Conservation (phyloP, 805 yeast genomes). For the Candida ovalis region DNA sequence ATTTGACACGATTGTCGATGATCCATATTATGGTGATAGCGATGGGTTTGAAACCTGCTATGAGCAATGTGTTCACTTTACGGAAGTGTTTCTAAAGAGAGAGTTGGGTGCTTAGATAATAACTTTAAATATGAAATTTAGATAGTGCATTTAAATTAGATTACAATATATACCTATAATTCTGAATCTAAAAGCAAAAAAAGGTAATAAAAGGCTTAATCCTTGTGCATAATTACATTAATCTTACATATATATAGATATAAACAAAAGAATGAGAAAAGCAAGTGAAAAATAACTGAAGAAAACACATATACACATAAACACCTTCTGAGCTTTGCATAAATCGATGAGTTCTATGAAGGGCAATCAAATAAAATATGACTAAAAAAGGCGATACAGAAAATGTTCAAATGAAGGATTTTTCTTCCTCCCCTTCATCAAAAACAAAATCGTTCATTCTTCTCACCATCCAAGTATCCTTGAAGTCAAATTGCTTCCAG, state of each 20-base stretch:
- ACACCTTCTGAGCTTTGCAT: too few species aligned
- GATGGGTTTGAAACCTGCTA: constrained; percentile 81
- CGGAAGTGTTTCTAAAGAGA: constrained; percentile 59
- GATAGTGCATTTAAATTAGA: not conserved
- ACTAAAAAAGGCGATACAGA: constrained; percentile 1
- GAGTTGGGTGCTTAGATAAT: constrained; percentile 31
- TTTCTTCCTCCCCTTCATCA: constrained; percentile 30
- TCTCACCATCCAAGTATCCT: constrained; percentile 43
- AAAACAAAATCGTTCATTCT: constrained; percentile 39
- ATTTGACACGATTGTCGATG: constrained; percentile 63
- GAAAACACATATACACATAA: not conserved
- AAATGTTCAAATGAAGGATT: constrained; percentile 10
- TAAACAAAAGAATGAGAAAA: not conserved
- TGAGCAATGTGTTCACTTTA: constrained; percentile 70
- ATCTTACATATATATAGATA: not conserved
- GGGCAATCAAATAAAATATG: not conserved
- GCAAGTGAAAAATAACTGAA: not conserved
- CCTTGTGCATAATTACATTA: not conserved
- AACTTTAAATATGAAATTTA: too few species aligned
- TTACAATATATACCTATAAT: too few species aligned
- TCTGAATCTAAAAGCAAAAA: too few species aligned
- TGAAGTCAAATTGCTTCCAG: constrained; percentile 80
- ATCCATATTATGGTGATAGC: constrained; percentile 89
- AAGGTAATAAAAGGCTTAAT: not conserved
- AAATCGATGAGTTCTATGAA: too few species aligned